A percentile compares a stretch with the other conserved stretches of the same genome.
Conservation (phyloP, 805 yeast species). For the Debaryomyces castellii region DNA sequence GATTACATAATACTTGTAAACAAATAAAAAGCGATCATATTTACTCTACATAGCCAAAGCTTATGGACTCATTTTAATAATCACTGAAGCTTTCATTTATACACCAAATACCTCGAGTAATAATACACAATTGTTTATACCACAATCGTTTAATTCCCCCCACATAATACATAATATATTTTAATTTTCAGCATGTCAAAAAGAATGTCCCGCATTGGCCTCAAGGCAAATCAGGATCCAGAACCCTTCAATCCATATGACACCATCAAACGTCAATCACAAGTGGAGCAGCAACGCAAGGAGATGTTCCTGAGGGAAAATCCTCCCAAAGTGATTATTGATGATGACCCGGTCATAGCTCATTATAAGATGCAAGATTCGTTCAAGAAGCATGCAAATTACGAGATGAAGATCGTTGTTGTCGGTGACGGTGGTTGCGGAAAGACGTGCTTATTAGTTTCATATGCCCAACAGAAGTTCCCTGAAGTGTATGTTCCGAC, state of each 20-base stretch:
- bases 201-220: slow-evolving; percentile 6
- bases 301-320: slow-evolving; percentile 21
- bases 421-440: slow-evolving; percentile 94
- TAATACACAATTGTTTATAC: background rate
- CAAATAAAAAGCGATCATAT: background rate
- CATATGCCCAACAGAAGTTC: slow-evolving; percentile 68
- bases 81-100: background rate
- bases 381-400: slow-evolving; percentile 19
- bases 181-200: slow-evolving; percentile 7
- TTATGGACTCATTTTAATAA: background rate
- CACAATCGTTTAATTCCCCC: background rate
- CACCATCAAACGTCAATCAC: slow-evolving; percentile 18
- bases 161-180: background rate
- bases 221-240: slow-evolving; percentile 3
- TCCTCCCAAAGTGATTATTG: slow-evolving; percentile 27
- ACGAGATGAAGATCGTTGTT: slow-evolving; percentile 61
- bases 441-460: slow-evolving; percentile 72
- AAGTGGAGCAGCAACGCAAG: slow-evolving; percentile 18
- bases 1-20: background rate
- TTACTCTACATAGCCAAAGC: background rate
- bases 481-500: slow-evolving; percentile 80
- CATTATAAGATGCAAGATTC: slow-evolving; percentile 27
- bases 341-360: slow-evolving; percentile 39
- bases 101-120: background rate
- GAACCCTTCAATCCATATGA: slow-evolving; percentile 26